Evolutionary conservation across 2,329 filamentous ascomycete species (phyloP), one percentile per base, ranked within the genome.

Genomic region (Aspergillus sojae): DNA sequence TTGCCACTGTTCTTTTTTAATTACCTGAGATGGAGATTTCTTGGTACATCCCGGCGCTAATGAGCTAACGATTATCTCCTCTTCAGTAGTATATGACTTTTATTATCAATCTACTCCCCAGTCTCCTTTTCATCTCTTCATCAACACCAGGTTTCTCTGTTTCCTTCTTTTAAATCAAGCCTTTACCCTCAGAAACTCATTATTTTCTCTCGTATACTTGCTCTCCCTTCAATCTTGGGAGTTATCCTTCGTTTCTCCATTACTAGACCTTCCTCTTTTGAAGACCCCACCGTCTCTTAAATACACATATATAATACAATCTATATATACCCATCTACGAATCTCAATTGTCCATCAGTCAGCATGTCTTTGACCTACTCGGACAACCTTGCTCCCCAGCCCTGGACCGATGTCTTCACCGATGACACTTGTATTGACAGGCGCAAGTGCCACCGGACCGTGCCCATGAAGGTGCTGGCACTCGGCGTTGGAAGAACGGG

Each of bases 381-480:
- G 53, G 75, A 78, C 64, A 76, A 74, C 63, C 67, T 79, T 62
- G 65, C 77, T 63, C 77, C 79, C 52, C 77, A 80, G 71, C 79
- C 79, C 43, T 64, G 69, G 46, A 80, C 79, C 26, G 79, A 81
- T 67, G 65, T 81, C 66, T 81, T 90, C 78, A 91, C 88, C 58
- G 79, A 76, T 67, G 88, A 91, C 73, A 90, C 88, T 48, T 86
- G 88, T 72, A 89, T 92, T 75, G 87, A 92, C 77, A 82, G 87
- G 57, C 83, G 87, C 68, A 80, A 88, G 81, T 89, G 88, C 76
- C 84, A 83, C 63, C 87, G 90, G 61, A 85, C 82, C 36, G 88
- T 91, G 58, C 89, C 89, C 39, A 92, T 92, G 89, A 87, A 87
- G 74, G 87, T 92, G 54, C 85, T 92, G 39, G 85, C 89, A 54